phyloP scores from a whole-genome alignment of 306 rosid genomes.

The Castanea crenata region DNA sequence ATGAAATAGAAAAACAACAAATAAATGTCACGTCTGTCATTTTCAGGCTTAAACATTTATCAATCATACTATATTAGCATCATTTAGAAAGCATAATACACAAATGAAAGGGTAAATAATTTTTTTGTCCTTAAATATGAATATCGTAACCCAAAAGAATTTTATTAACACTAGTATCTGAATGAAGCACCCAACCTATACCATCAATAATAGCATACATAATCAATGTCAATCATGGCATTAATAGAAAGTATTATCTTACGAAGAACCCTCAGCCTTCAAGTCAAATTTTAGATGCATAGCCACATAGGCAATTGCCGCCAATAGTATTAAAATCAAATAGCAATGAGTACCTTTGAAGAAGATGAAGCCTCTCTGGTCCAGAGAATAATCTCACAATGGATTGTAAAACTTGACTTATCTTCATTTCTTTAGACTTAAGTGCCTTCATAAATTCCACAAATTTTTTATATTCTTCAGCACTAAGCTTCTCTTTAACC shows the following conservation, averaged over 20 bases:
- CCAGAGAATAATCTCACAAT: constrained; percentile 74
- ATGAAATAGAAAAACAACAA: not conserved
- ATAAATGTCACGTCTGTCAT: not conserved
- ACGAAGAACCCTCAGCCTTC: not conserved
- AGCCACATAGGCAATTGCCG: not conserved
- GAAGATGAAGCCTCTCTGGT: constrained; percentile 72
- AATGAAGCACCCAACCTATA: not conserved
- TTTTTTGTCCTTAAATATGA: not conserved
- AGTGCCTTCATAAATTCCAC: constrained; percentile 85
- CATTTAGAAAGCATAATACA: not conserved
- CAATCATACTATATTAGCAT: not conserved
- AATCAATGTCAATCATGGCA: not conserved
- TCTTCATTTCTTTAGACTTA: constrained; percentile 77
- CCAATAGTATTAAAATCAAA: not conserved
- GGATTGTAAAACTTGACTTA: constrained; percentile 65
- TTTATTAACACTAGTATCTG: constrained; percentile 1
- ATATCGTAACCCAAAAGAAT: not conserved
- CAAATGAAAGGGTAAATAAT: not conserved
- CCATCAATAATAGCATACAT: constrained; percentile 6
- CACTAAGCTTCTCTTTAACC: constrained; percentile 78
- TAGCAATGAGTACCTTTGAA: constrained; percentile 46
- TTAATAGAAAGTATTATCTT: not conserved
- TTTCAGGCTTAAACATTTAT: not conserved
- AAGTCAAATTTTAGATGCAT: not conserved
- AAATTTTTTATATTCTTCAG: constrained; percentile 68